Base-by-base conservation (phyloP, 108 stramenopile genomes). In the Discostella stelligeroides region DNA sequence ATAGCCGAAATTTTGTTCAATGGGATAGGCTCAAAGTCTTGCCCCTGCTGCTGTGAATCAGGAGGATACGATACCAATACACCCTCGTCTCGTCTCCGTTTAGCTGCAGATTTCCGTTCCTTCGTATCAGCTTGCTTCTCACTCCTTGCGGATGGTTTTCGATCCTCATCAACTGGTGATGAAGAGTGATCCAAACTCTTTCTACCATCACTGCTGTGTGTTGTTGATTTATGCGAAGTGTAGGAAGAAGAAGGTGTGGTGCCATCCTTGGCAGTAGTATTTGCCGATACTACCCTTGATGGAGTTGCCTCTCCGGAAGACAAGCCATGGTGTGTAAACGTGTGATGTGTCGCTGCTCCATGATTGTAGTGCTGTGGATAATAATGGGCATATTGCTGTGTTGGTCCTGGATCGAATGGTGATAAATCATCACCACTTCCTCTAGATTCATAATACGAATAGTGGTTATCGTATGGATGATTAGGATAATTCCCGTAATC, bases 111-210 rank as follows among this genome's bases (percentile, higher is more conserved):
- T 58, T 51, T 27, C 9, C 21, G 9, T 51, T 60, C 40, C 29
- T 64, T 15, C 46, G 38, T 17, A 42, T 65, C 38, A 25, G 18
- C 18, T 29, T 61, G 49, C 48, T 47, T 9, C 48, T 40, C 46
- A 12, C 43, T 34, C 3, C 34, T 58, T 18, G 68, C 68, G 21
- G 75, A 43, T 29, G 74, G 68, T 48, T 80, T 75, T 30, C 80
- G 60, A n/a, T 81, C 83, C 10, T 86, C 88, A 13, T 78, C 86
- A 38, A 29, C 55, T 67, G 39, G 66, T 12, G 53, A 40, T 55
- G 42, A 54, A 29, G 43, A 43, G 42, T 18, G 30, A 27, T 38
- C 21, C 45, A 39, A 23, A 43, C 43, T 41, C 30, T n/a, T 53
- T 21, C 62, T 29, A n/a, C n/a, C n/a, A n/a, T n/a, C n/a, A n/a